Evolutionary conservation across 2,329 filamentous ascomycete genomes (phyloP).

Genomic region (Lizonia empirigonia): DNA sequence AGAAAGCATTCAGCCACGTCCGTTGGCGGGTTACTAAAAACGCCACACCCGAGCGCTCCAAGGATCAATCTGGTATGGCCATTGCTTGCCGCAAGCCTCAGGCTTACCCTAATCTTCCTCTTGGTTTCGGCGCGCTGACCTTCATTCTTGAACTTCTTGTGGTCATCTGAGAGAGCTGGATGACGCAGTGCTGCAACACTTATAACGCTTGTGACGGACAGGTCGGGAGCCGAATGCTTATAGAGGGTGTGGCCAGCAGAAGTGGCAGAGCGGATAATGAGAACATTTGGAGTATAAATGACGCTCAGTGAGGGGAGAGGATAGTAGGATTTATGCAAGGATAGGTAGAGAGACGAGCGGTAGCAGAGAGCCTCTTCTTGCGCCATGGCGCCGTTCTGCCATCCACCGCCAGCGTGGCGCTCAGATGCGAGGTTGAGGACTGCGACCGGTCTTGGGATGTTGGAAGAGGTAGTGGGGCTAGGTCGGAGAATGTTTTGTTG

Average conservation of each 20-base stretch:
- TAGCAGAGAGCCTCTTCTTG: constrained; percentile 75
- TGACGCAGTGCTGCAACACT: constrained; percentile 63
- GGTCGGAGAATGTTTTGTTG: not conserved
- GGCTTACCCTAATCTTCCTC: constrained; percentile 65
- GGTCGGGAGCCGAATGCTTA: constrained; percentile 30
- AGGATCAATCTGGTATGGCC: constrained; percentile 66
- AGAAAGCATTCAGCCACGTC: constrained; percentile 68
- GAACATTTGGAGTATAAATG: constrained; percentile 65
- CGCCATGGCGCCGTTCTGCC: constrained; percentile 64
- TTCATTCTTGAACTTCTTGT: constrained; percentile 22
- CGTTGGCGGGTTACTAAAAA: constrained; percentile 65
- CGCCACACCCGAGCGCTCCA: constrained; percentile 72
- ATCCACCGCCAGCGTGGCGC: constrained; percentile 65
- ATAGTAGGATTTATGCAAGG: constrained; percentile 58
- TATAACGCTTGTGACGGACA: constrained; percentile 64
- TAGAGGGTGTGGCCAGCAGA: constrained; percentile 54
- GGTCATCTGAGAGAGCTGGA: constrained; percentile 43
- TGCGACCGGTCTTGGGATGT: constrained; percentile 52
- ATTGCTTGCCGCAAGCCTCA: constrained; percentile 64
- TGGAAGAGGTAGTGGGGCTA: not conserved
- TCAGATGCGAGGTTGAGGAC: constrained; percentile 71
- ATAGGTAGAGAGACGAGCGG: constrained; percentile 60
- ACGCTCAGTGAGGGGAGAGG: constrained; percentile 58
- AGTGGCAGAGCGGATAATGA: constrained; percentile 62
- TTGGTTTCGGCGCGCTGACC: constrained; percentile 61